Evolutionary conservation across 805 yeast species (phyloP), one percentile per base, ranked within the genome.

Genomic region (Osmozyma mogii): DNA sequence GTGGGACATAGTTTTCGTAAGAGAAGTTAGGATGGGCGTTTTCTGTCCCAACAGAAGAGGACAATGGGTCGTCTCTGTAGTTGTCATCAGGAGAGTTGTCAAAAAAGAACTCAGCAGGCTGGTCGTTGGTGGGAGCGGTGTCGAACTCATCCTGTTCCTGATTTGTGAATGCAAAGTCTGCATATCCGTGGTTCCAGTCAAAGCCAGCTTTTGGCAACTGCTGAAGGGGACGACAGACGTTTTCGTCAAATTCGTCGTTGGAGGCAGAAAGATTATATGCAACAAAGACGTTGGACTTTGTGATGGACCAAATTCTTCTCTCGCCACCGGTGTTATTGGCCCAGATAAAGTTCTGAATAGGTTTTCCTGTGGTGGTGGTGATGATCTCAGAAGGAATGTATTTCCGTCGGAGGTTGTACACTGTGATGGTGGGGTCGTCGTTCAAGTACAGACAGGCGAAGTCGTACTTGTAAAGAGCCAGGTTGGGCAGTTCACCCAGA

Each of bases 361-460:
- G 63, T 29, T 54, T 60, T 11, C 43, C 40, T 1, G 74, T 67
- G 17, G 66, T 56, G 17, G 71, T 63, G 61, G 77, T 75, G 6
- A 65, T 49, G 6, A 84, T 47, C n/a, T 79, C 85, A 7, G 68
- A 65, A 1, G 96, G 95, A 14, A 87, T 70, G 47, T 70, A 79
- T 40, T 77, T 82, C 38, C 95, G 62, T 21, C 68, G 67, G 29
- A 84, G 60, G 24, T 76, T 77, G 69, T 83, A 84, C 4, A 84
- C 67, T 28, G 79, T 75, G 5, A 82, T 65, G 17, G 73, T 69
- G 2, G 81, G 71, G 43, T 81, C 94, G 44, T 81, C 87, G 28
- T 78, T 78, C 41, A 81, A 56, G 32, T 77, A 80, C 48, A 80
- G 78, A 22, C 79, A 68, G 1, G 94, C 94, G 37, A 85, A 65